Evolutionary conservation across 2,329 filamentous ascomycete species (phyloP), one percentile per base, ranked within the genome.

Genomic region (Paraphoma chrysanthemicola): DNA sequence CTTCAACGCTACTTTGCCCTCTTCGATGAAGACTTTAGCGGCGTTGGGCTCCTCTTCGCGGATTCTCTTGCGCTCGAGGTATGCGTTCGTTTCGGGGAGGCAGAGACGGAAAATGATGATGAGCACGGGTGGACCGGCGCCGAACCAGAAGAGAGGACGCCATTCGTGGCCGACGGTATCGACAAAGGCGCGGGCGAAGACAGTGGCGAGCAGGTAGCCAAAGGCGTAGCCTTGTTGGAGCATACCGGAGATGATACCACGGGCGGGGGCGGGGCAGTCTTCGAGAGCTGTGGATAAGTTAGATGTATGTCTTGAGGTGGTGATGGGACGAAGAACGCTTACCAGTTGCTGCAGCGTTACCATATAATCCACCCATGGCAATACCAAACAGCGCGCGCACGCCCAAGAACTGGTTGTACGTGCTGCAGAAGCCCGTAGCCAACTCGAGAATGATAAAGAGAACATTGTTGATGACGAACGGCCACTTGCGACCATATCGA

Each of bases 121-220:
- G 31, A 96, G 75, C 1, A 93, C 83, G 0, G 93, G 93, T 0
- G 91, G 91, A 38, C 88, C 85, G 6, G 92, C 91, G 11, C 89
- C 92, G 74, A 96, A 96, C 92, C 93, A 97, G 81, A 88, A 96
- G 0, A 96, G 81, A 0, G 92, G 91, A 7, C 93, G 83, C 93
- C 93, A 97, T 50, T 84, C 88, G 71, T 96, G 89, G 1, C 86
- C 75, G 0, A 92, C 94, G 1, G 92, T 95, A 74, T 90, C 80
- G 48, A 93, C 86, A 6, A 95, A 83, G 4, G 82, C 91, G 42
- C 80, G 72, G 0, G 77, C 79, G 66, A 86, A 86, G 9, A 83
- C 83, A 1, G 83, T 83, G 0, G 84, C 85, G 1, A 88, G 79
- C n/a, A 88, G 77, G 69, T 88, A 88, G 2, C 86, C 86, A 67